Conservation (phyloP, 2,329 filamentous ascomycete species). For the Epichloe glyceriae region DNA sequence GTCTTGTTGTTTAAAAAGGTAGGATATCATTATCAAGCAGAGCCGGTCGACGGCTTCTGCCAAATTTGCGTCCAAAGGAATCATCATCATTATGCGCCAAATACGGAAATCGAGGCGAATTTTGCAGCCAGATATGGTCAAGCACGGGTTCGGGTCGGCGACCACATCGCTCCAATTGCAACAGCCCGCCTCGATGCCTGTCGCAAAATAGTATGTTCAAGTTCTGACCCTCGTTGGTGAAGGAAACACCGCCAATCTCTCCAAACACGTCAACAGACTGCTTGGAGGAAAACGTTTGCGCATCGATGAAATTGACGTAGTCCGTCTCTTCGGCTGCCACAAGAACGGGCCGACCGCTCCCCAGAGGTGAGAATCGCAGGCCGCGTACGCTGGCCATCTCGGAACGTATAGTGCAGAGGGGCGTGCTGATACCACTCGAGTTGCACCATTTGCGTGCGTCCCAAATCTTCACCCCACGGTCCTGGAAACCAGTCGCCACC, state of each 20-base stretch:
- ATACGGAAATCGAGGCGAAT: background rate
- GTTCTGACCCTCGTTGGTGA: conserved; percentile 53
- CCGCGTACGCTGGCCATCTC: conserved; percentile 58
- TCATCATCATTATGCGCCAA: conserved; percentile 3
- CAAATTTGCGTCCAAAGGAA: conserved; percentile 1
- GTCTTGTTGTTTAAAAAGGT: conserved; percentile 9
- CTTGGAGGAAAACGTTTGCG: conserved; percentile 47
- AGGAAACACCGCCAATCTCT: conserved; percentile 55
- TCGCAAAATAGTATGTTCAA: conserved; percentile 60
- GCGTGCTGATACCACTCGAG: conserved; percentile 32
- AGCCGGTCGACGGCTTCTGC: conserved; percentile 3
- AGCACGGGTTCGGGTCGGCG: conserved; percentile 15
- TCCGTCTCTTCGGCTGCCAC: conserved; percentile 68
- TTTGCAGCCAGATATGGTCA: conserved; percentile 9
- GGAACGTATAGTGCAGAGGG: conserved; percentile 43
- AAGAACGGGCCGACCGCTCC: conserved; percentile 52
- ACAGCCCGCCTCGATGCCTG: conserved; percentile 48
- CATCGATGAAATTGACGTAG: conserved; percentile 57
- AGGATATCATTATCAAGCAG: conserved; percentile 10
- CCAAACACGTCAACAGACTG: conserved; percentile 66
- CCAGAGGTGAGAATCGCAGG: conserved; percentile 58
- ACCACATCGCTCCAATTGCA: conserved; percentile 43
- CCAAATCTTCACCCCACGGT: conserved; percentile 61
- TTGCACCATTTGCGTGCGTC: conserved; percentile 58
- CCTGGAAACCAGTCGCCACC: conserved; percentile 66